These are phyloP conservation scores for Ilex aquifolium DNA, from an alignment of 257 asterid species.

Conservation along the genomic window DNA sequence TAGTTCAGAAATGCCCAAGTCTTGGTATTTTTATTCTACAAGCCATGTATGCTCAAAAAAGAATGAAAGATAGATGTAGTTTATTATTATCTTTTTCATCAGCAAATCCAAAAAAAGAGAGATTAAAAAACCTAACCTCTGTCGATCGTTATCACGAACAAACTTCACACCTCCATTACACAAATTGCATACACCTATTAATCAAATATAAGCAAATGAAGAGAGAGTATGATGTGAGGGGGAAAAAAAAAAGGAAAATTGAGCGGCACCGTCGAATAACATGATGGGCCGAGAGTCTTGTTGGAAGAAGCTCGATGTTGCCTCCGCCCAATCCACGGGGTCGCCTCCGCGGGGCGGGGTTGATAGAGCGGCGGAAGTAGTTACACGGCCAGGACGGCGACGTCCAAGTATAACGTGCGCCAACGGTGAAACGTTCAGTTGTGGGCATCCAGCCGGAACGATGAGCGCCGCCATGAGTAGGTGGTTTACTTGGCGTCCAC, in stretches of 20 bases:
- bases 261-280: constrained; percentile 72
- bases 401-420: constrained; percentile 24
- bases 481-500: no score
- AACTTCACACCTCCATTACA: constrained; percentile 88
- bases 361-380: constrained; percentile 35
- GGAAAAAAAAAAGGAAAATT: background rate
- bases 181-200: constrained; percentile 77
- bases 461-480: constrained; percentile 39
- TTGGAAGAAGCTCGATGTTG: constrained; percentile 62
- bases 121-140: constrained; percentile 37
- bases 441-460: constrained; percentile 21
- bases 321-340: constrained; percentile 58
- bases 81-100: no score
- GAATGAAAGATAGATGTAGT: no score
- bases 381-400: constrained; percentile 16
- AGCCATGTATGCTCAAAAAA: no score
- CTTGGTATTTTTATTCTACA: no score
- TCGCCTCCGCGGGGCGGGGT: constrained; percentile 33
- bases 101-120: no score
- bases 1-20: no score
- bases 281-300: constrained; percentile 85
- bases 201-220: background rate
- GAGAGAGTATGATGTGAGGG: no score
- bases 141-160: constrained; percentile 67
- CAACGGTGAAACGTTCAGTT: constrained; percentile 24